Evolutionary conservation across 2,329 filamentous ascomycete species (phyloP).

Genomic region (Amphichorda felina): DNA sequence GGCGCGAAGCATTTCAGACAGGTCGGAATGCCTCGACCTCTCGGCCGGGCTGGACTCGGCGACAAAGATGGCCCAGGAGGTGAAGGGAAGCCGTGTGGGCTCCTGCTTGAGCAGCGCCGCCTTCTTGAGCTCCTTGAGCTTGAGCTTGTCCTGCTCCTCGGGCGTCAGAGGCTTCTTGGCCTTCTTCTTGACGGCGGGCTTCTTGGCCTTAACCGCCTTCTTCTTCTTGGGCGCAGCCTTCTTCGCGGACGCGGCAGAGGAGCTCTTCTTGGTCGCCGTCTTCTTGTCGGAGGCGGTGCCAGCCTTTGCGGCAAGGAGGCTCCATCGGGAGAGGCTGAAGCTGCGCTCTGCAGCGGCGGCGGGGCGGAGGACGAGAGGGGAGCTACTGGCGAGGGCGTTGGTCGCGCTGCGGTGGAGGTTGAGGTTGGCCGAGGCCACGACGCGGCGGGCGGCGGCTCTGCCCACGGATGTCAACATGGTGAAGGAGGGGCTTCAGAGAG

Average conservation of each 20-base stretch:
- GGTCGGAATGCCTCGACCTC: background rate
- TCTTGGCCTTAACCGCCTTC: slow-evolving; percentile 15
- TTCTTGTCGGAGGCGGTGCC: slow-evolving; percentile 11
- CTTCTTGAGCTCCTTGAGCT: slow-evolving; percentile 24
- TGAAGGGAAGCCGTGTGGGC: slow-evolving; percentile 18
- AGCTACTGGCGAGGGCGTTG: slow-evolving; percentile 6
- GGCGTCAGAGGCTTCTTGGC: slow-evolving; percentile 21
- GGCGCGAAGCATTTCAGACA: slow-evolving; percentile 11
- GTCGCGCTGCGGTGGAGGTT: slow-evolving; percentile 10
- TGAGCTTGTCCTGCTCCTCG: slow-evolving; percentile 24
- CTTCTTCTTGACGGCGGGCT: slow-evolving; percentile 20
- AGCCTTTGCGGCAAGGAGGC: slow-evolving; percentile 11
- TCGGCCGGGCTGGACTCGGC: slow-evolving; percentile 13
- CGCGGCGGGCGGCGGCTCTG: slow-evolving; percentile 24
- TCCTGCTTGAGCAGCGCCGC: slow-evolving; percentile 25
- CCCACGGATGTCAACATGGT: slow-evolving; percentile 29
- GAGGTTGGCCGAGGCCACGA: slow-evolving; percentile 10
- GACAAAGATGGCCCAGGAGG: slow-evolving; percentile 26
- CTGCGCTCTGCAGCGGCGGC: slow-evolving; percentile 11
- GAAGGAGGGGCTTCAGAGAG: slow-evolving; percentile 3
- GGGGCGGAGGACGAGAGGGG: slow-evolving; percentile 7
- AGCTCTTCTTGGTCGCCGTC: slow-evolving; percentile 8
- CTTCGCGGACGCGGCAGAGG: slow-evolving; percentile 9
- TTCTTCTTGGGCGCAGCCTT: slow-evolving; percentile 6
- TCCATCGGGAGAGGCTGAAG: slow-evolving; percentile 18